Base-by-base conservation (phyloP, 2,329 filamentous ascomycete genomes). In the Colletotrichum melonis region DNA sequence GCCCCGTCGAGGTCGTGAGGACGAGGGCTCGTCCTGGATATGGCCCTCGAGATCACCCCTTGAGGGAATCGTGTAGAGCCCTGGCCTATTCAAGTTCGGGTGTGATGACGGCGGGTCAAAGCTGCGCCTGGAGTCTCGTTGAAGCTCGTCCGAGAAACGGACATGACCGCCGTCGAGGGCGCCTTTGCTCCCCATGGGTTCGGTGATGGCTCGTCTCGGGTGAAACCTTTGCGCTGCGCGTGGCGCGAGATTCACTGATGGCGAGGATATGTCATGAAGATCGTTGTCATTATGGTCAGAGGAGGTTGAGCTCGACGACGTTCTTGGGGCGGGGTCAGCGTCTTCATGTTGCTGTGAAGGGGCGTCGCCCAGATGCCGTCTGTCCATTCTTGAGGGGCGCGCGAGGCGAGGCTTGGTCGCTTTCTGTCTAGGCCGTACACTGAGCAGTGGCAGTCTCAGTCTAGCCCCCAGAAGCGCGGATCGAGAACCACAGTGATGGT, bases 81-180 rank as follows among this genome's bases (percentile, higher is more conserved):
- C 71, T 24, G 72, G 71, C 22, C 58, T 67, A 38, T 49, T 59
- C 24, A 63, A 11, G 35, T 68, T 68, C 46, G 30, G 68, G 19
- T 67, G 68, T 8, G 72, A 60, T 30, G 35, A 28, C 3, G 52
- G 52, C 63, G 52, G 62, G 32, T 74, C 69, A 52, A 68, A 68
- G 69, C 52, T 26, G 52, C 63, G 68, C 30, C 72, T 57, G 38
- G 67, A 30, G 60, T 77, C 76, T 22, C 76, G 76, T 19, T 74
- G 67, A 32, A 75, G 57, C 42, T 78, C 77, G 26, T 74, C 75
- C 24, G 79, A 80, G 73, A 79, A 79, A 52, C 78, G 78, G 57
- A 79, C 75, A 66, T 76, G 75, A 16, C 64, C 64, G 69, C 74
- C 57, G 52, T 76, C 69, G 74, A 68, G n/a, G 46, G 62, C 57